Conservation (phyloP, 106 monocot species). For the Dioscorea zingiberensis region DNA sequence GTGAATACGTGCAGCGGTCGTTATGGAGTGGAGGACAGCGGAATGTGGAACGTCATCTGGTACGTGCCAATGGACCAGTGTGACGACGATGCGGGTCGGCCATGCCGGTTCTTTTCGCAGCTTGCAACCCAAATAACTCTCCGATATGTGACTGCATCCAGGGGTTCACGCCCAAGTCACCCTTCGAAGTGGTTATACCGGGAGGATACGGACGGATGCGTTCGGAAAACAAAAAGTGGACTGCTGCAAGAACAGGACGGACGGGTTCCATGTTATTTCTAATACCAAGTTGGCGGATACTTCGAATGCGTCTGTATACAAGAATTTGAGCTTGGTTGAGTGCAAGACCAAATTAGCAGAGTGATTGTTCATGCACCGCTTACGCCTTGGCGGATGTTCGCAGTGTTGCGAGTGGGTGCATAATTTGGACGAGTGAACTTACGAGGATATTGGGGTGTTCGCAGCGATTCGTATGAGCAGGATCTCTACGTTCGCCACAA, state of each 20-base stretch:
- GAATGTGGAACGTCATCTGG: slow-evolving; percentile 19
- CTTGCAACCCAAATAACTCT: slow-evolving; percentile 12
- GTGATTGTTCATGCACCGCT: slow-evolving; percentile 18
- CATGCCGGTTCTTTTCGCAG: slow-evolving; percentile 24
- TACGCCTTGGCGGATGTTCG: slow-evolving; percentile 3
- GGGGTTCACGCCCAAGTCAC: slow-evolving; percentile 16
- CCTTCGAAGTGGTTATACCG: slow-evolving; percentile 13
- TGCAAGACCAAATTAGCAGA: slow-evolving; percentile 12
- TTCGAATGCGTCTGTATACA: slow-evolving; percentile 7
- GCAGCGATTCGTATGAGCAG: neutral
- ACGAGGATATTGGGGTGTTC: too few relatives aligned
- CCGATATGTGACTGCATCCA: slow-evolving; percentile 17
- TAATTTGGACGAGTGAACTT: slow-evolving; percentile 3
- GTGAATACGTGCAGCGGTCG: neutral
- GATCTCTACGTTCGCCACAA: neutral
- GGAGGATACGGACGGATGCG: slow-evolving; percentile 20
- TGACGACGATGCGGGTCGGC: neutral
- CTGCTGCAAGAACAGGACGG: slow-evolving; percentile 31
- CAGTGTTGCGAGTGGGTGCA: slow-evolving; percentile 14
- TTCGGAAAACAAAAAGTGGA: slow-evolving; percentile 17
- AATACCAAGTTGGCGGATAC: slow-evolving; percentile 44
- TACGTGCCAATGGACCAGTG: slow-evolving; percentile 10
- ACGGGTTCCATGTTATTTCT: slow-evolving; percentile 22
- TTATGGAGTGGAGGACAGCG: neutral
- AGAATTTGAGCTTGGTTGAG: slow-evolving; percentile 1